Conservation (phyloP, 306 rosid species). For the Delonix regia region DNA sequence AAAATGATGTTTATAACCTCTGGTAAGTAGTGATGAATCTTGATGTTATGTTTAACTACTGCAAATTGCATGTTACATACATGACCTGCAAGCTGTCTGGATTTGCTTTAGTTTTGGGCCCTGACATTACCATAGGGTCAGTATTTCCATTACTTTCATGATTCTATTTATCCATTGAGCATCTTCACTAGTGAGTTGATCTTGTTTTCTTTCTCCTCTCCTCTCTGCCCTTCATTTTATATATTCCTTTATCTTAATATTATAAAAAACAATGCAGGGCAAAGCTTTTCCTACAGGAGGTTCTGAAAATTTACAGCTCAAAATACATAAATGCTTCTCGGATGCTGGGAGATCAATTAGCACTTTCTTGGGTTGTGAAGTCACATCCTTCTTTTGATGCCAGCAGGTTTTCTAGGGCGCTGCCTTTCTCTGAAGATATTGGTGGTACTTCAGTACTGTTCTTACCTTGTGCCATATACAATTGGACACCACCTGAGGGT, state of each 20-base stretch:
- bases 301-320: slow-evolving; percentile 62
- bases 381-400: slow-evolving; percentile 72
- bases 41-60: neutral
- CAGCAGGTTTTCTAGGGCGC: slow-evolving; percentile 59
- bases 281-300: slow-evolving; percentile 72
- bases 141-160: neutral
- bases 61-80: neutral
- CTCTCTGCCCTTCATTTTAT: neutral
- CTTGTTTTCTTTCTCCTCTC: neutral
- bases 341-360: slow-evolving; percentile 97
- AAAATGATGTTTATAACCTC: neutral
- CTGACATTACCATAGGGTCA: neutral
- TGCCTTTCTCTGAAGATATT: slow-evolving; percentile 65
- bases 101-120: neutral
- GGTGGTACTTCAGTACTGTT: slow-evolving; percentile 67
- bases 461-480: slow-evolving; percentile 77
- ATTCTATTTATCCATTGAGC: slow-evolving; percentile 15
- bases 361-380: slow-evolving; percentile 92
- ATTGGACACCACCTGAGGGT: slow-evolving; percentile 99
- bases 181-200: neutral
- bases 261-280: slow-evolving; percentile 60
- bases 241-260: slow-evolving; percentile 24
- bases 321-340: slow-evolving; percentile 76
- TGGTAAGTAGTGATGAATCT: neutral
- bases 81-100: neutral